Evolutionary conservation across 306 rosid genomes (phyloP).

Genomic region (Vigna nakashimae): DNA sequence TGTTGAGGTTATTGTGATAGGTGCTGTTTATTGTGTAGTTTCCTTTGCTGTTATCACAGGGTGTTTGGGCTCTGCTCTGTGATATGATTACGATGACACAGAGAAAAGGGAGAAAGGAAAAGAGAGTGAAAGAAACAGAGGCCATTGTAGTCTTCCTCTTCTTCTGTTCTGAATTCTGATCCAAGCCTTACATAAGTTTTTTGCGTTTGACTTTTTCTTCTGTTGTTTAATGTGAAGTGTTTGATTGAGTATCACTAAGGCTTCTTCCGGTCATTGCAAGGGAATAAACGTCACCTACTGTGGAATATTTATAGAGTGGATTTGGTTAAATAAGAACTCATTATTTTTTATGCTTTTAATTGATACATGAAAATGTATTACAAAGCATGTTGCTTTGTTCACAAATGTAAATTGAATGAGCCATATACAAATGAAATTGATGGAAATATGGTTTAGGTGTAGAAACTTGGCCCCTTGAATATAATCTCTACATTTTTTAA

Average conservation of each 20-base stretch:
- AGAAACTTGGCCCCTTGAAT: too few relatives aligned
- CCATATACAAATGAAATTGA: too few relatives aligned
- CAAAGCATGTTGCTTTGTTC: too few relatives aligned
- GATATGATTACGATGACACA: neutral
- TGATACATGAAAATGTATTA: too few relatives aligned
- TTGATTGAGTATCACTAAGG: neutral
- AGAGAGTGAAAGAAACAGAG: neutral
- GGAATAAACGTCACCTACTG: too few relatives aligned
- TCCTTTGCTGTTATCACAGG: neutral
- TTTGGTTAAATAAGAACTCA: too few relatives aligned
- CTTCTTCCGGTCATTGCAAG: too few relatives aligned
- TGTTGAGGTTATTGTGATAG: neutral
- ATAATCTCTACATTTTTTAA: too few relatives aligned
- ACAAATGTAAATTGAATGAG: too few relatives aligned
- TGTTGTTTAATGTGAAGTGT: neutral
- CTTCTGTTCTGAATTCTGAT: neutral
- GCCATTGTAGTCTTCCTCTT: neutral
- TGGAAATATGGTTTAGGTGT: too few relatives aligned
- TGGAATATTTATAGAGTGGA: too few relatives aligned
- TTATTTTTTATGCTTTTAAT: too few relatives aligned
- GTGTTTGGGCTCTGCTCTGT: neutral
- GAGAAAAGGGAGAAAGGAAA: neutral
- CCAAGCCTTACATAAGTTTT: neutral
- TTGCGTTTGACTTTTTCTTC: neutral
- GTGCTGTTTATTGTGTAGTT: neutral